These are phyloP conservation scores for Cercospora zeae-maydis DNA, from an alignment of 2,329 filamentous ascomycete genomes.

Conservation along the genomic window DNA sequence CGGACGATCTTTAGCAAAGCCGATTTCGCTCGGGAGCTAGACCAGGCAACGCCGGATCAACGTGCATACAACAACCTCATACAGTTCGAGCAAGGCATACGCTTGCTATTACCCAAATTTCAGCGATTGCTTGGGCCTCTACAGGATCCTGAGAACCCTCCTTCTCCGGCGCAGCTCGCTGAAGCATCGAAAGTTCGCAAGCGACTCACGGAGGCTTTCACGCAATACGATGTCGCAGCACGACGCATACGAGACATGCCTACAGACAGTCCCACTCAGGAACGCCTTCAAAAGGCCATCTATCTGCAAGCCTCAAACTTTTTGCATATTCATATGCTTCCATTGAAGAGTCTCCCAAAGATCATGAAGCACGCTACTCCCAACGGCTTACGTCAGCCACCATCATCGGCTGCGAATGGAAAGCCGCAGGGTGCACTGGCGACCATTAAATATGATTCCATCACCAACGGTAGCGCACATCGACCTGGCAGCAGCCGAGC, in stretches of 20 bases:
- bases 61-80: constrained; percentile 77
- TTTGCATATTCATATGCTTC: constrained; percentile 85
- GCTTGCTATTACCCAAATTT: constrained; percentile 75
- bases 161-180: constrained; percentile 66
- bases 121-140: constrained; percentile 71
- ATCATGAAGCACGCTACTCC: constrained; percentile 55
- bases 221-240: constrained; percentile 80
- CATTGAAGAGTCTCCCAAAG: constrained; percentile 58
- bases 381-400: constrained; percentile 39
- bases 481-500: constrained; percentile 47
- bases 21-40: constrained; percentile 71
- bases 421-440: constrained; percentile 50
- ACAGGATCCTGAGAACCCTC: constrained; percentile 67
- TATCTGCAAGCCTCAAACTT: constrained; percentile 80
- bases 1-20: constrained; percentile 66
- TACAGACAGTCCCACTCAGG: constrained; percentile 67
- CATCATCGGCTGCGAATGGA: constrained; percentile 24
- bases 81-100: constrained; percentile 85
- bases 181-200: constrained; percentile 89
- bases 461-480: constrained; percentile 43
- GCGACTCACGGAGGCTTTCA: constrained; percentile 80
- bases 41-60: constrained; percentile 67
- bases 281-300: constrained; percentile 73
- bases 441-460: constrained; percentile 57
- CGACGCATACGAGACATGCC: constrained; percentile 76